Percentiles rank a stretch among this genome's conserved stretches.
phyloP scores from a whole-genome alignment of 1,284 basidiomycete species.

The Porogramme epimiltina region DNA sequence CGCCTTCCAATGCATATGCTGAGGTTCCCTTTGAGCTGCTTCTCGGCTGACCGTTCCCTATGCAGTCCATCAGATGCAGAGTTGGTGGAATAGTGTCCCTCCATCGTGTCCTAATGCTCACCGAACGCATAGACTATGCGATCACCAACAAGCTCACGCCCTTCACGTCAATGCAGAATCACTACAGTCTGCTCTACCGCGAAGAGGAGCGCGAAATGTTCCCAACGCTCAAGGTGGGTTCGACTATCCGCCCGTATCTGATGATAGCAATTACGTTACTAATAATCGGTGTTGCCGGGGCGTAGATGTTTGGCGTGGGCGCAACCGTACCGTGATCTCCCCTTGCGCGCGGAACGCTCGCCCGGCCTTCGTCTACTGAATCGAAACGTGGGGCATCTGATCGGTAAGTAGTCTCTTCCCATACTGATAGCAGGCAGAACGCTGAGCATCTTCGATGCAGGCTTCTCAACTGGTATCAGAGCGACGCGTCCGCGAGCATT shows the following conservation, averaged over 20 bases:
- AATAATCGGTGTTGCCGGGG: too few relatives aligned
- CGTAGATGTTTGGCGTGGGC: not conserved
- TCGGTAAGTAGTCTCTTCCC: not conserved
- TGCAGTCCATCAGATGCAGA: constrained; percentile 34
- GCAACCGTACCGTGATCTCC: not conserved
- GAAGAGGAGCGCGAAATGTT: constrained; percentile 4
- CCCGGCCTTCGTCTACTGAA: not conserved
- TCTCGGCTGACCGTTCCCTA: too few relatives aligned
- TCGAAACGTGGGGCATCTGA: not conserved
- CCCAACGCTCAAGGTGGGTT: not conserved
- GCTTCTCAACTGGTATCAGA: constrained; percentile 3
- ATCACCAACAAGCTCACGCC: constrained; percentile 43
- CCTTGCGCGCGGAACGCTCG: not conserved
- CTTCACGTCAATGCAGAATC: constrained; percentile 56
- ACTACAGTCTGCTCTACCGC: constrained; percentile 2
- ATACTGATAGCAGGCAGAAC: not conserved
- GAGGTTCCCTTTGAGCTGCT: too few relatives aligned
- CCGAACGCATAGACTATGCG: constrained; percentile 27
- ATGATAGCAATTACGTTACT: too few relatives aligned
- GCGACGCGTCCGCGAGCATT: not conserved
- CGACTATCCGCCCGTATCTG: too few relatives aligned
- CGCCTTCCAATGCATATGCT: constrained; percentile 44
- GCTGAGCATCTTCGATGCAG: not conserved
- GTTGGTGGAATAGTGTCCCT: not conserved
- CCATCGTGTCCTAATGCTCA: not conserved